Conservation (phyloP, 2,329 filamentous ascomycete species). For the Claviceps capensis region DNA sequence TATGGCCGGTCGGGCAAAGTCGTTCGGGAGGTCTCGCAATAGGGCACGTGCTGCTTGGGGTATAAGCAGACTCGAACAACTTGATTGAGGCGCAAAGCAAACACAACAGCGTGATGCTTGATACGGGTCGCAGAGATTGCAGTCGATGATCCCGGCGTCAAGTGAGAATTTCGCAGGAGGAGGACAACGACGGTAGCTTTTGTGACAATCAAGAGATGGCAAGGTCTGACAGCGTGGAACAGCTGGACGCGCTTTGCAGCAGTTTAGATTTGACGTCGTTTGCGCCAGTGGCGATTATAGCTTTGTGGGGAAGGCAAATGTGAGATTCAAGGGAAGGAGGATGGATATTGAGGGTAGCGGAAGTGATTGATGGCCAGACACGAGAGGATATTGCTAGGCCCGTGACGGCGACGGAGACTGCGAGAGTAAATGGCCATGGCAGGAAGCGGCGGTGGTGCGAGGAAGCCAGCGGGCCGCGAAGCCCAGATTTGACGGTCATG, state of each 20-base stretch:
- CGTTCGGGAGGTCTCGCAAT: not conserved
- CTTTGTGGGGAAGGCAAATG: not conserved
- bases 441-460: not conserved
- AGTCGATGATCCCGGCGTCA: not conserved
- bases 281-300: not conserved
- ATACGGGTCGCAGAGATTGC: not conserved
- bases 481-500: slow-evolving; percentile 19
- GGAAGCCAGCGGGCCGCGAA: slow-evolving; percentile 4
- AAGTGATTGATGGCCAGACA: not conserved
- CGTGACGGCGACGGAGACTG: not conserved
- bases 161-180: not conserved
- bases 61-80: not conserved
- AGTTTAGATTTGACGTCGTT: not conserved
- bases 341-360: not conserved
- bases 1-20: not conserved
- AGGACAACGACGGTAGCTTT: too few species aligned
- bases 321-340: not conserved
- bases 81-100: not conserved
- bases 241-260: not conserved
- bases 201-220: not conserved
- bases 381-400: slow-evolving; percentile 3
- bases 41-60: too few species aligned
- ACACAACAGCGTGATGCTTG: not conserved
- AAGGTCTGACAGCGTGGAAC: not conserved
- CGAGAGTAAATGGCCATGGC: not conserved